phyloP scores from a whole-genome alignment of 306 rosid genomes.

The Acacia crassicarpa region DNA sequence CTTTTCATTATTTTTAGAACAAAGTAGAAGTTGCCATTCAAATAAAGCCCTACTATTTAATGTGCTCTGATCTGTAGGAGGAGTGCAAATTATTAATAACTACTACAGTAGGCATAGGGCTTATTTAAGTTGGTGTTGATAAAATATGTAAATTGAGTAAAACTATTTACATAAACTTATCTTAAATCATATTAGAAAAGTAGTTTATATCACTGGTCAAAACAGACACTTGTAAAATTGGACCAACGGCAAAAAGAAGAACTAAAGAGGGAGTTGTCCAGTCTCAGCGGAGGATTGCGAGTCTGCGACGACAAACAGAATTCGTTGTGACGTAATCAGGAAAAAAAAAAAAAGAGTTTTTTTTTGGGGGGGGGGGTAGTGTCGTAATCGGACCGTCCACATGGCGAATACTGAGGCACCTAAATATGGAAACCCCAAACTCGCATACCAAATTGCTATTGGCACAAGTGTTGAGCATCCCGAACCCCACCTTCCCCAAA shows the following conservation, averaged over 20 bases:
- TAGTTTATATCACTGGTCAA: no score
- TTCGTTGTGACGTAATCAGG: neutral
- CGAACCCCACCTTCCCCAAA: neutral
- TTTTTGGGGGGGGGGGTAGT: no score
- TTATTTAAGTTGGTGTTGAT: no score
- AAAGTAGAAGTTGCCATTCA: neutral
- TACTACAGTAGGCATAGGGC: neutral
- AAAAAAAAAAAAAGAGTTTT: no score
- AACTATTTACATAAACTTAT: no score
- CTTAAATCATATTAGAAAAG: no score
- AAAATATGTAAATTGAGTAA: no score
- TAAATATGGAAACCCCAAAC: conserved; percentile 18
- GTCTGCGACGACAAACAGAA: neutral
- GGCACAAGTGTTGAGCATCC: conserved; percentile 44
- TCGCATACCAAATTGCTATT: neutral
- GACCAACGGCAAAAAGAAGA: neutral
- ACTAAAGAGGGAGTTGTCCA: neutral
- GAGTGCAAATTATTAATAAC: neutral
- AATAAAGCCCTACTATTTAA: neutral
- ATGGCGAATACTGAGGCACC: conserved; percentile 8
- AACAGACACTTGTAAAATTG: neutral
- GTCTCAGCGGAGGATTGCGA: neutral
- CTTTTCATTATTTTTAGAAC: neutral
- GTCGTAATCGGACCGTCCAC: conserved; percentile 43
- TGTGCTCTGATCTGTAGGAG: neutral